Evolutionary conservation across 768 basidiomycete genomes (phyloP).

Genomic region (Gautieria morchelliformis): DNA sequence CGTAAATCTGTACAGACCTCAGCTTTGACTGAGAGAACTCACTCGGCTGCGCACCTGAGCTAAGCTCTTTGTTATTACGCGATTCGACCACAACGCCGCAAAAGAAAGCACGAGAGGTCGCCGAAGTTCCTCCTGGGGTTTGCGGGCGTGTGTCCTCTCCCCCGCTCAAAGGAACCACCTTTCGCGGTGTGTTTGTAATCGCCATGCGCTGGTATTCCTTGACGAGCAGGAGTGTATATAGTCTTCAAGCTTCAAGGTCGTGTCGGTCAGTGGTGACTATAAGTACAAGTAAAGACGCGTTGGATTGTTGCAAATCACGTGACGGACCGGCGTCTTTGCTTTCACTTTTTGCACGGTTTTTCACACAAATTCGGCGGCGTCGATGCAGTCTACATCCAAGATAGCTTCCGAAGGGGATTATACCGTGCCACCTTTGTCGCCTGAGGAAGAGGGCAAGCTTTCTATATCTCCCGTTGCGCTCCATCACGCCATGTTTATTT

Average conservation of each 20-base stretch:
- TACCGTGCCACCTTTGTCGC: slow-evolving; percentile 10
- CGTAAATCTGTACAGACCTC: slow-evolving; percentile 49
- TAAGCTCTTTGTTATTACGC: slow-evolving; percentile 56
- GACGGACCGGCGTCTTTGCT: neutral
- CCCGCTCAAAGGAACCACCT: slow-evolving; percentile 60
- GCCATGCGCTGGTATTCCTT: slow-evolving; percentile 37
- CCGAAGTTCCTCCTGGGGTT: slow-evolving; percentile 25
- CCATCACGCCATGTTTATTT: neutral
- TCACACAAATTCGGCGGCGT: neutral
- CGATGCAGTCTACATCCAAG: neutral
- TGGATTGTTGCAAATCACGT: slow-evolving; percentile 8
- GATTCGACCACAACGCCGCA: slow-evolving; percentile 87
- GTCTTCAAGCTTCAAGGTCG: neutral
- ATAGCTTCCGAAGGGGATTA: neutral
- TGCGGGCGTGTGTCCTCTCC: slow-evolving; percentile 50
- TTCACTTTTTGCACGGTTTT: too few relatives aligned
- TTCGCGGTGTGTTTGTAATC: slow-evolving; percentile 58
- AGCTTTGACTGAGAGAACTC: slow-evolving; percentile 9
- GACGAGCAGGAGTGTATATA: neutral
- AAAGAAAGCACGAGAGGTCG: slow-evolving; percentile 62
- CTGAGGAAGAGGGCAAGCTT: slow-evolving; percentile 18
- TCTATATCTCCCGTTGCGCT: slow-evolving; percentile 4
- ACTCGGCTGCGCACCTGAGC: slow-evolving; percentile 40
- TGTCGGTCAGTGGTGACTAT: neutral
- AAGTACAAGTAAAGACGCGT: neutral